These are phyloP conservation scores for Fagopyrum esculentum DNA, from an alignment of 148 eudicot species.

Conservation along the genomic window DNA sequence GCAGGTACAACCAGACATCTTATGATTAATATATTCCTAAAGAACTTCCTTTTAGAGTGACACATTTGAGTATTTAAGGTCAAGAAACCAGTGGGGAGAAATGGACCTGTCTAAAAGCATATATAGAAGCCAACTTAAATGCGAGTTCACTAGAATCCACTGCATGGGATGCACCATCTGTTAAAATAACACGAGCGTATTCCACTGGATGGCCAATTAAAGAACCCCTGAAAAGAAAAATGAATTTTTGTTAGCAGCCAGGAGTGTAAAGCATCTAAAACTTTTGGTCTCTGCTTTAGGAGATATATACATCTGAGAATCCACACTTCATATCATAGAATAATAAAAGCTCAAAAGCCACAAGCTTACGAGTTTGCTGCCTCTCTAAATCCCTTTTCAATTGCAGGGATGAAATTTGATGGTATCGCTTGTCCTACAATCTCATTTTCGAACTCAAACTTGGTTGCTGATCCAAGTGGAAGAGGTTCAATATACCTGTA, in stretches of 20 bases:
- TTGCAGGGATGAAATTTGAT: constrained; percentile 83
- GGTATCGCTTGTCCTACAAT: constrained; percentile 94
- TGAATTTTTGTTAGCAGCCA: not conserved
- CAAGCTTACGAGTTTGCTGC: constrained; percentile 91
- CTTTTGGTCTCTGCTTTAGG: not conserved
- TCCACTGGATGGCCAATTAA: constrained; percentile 96
- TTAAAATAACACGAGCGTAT: constrained; percentile 61
- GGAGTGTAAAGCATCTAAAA: constrained; percentile 8
- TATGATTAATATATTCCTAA: not conserved
- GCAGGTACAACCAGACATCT: not conserved
- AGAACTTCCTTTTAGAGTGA: not conserved
- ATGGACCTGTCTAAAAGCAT: constrained; percentile 96
- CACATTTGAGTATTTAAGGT: not conserved
- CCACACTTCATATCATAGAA: not conserved
- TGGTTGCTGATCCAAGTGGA: constrained; percentile 63
- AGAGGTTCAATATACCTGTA: constrained; percentile 84
- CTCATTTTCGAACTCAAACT: constrained; percentile 90
- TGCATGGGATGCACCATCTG: constrained; percentile 95
- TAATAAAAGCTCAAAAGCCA: not conserved
- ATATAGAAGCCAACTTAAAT: constrained; percentile 86
- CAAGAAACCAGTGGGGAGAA: constrained; percentile 11
- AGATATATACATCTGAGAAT: not conserved
- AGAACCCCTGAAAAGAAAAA: constrained; percentile 59
- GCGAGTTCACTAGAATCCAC: constrained; percentile 99
- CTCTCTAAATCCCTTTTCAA: constrained; percentile 95